phyloP scores from a whole-genome alignment of 345 rosid species.

The Microcos paniculata region DNA sequence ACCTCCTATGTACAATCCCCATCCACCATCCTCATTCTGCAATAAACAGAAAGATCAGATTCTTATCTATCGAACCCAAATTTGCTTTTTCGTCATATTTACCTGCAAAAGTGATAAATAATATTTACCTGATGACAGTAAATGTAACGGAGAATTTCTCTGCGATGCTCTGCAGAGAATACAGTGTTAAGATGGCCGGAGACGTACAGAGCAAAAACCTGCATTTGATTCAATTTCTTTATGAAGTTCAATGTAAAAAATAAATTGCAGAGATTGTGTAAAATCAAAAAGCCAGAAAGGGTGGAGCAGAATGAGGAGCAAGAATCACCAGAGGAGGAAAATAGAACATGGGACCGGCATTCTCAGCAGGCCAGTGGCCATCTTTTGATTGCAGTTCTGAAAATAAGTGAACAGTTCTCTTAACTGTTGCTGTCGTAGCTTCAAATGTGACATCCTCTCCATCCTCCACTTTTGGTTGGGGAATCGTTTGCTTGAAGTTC shows the following conservation, averaged over 20 bases:
- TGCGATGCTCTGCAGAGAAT: constrained; percentile 33
- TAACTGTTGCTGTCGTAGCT: constrained; percentile 41
- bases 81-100: not conserved
- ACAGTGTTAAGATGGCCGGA: constrained; percentile 41
- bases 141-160: constrained; percentile 43
- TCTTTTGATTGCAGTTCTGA: constrained; percentile 50
- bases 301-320: not conserved
- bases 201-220: constrained; percentile 37
- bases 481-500: constrained; percentile 42
- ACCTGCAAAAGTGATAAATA: not conserved
- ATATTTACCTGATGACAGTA: constrained; percentile 41
- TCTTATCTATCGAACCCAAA: not conserved
- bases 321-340: constrained; percentile 50
- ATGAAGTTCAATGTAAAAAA: not conserved
- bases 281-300: too few relatives aligned
- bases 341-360: constrained; percentile 51
- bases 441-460: constrained; percentile 37
- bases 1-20: constrained; percentile 53
- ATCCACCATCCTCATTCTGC: constrained; percentile 53
- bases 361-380: constrained; percentile 70
- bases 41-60: not conserved
- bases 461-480: constrained; percentile 42
- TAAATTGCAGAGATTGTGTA: too few relatives aligned
- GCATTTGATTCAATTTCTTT: not conserved
- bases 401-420: constrained; percentile 41